Evolutionary conservation across 371 early-diverging fungal genomes (phyloP), one percentile per base, ranked within the genome.

Genomic region (Mycotypha africana): DNA sequence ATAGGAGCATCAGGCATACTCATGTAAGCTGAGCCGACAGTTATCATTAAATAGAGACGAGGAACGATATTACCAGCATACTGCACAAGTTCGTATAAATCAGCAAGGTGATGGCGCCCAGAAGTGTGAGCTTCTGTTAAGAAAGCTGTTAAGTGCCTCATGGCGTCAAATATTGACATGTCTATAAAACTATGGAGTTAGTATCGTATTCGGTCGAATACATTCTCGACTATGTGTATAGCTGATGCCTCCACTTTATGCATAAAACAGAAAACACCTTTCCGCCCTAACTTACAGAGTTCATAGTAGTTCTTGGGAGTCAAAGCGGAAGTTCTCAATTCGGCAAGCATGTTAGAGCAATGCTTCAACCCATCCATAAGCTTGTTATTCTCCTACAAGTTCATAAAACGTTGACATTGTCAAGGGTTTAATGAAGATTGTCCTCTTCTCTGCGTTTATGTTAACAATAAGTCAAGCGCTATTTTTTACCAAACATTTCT

Each of bases 31-130:
- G 92, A 77, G 23, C 95, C 98, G 16, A 95, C 95, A 4, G 98
- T 96, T 40, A 96, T 90, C 97, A 97, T 96, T 24, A 97, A 71
- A 59, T 96, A 97, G 20, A 97, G 77, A 38, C 98, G 85, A 4
- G 98, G 96, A n/a, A 97, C 88, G 40, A 96, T 93, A 74, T 86
- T 93, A 30, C 92, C 92, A 7, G 96, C 95, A 53, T 97, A 97
- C 56, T 97, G 97, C 1, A 95, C 96, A 34, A 97, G 77, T 54
- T 96, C 97, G 66, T 97, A 97, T 21, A 97, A 70, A 58, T 96
- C 95, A 0, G 92, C 91, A 30, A 96, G 79, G 58, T 95, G 91
- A 65, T 93, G 93, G 23, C 88, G 79, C 16, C 85, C 86, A 32
- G 81, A 56, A 34, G 77, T 73, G 64, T 95, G 97, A 1, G 91